phyloP scores from a whole-genome alignment of 2,329 filamentous ascomycete genomes.

The Diaporthe vaccinii region DNA sequence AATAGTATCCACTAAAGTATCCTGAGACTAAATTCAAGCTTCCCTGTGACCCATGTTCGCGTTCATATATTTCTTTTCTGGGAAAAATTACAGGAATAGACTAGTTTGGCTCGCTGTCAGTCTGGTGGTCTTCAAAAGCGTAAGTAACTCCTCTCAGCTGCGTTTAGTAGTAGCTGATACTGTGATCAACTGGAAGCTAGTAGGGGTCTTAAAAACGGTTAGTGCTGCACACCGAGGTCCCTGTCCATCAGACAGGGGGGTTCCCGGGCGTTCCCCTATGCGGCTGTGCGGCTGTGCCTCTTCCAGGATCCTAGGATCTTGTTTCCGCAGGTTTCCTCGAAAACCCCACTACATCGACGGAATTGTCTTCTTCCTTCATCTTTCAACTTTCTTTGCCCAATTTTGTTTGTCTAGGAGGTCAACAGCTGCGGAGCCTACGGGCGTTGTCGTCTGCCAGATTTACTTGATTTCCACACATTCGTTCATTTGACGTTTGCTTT shows the following conservation, averaged over 20 bases:
- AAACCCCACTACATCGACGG: constrained; percentile 2
- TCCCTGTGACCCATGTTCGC: too few species aligned
- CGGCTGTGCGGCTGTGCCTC: constrained; percentile 6
- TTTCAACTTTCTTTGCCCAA: background rate
- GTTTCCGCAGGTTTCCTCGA: background rate
- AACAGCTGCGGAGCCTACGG: background rate
- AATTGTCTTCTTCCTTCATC: background rate
- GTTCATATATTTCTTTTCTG: too few species aligned
- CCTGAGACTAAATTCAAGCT: too few species aligned
- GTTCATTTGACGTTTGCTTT: background rate
- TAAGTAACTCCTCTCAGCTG: too few species aligned
- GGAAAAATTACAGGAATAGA: too few species aligned
- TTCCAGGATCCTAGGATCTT: constrained; percentile 13
- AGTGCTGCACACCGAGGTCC: background rate
- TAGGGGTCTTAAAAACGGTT: background rate
- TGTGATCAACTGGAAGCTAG: background rate
- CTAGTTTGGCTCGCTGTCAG: too few species aligned
- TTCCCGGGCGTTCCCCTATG: background rate
- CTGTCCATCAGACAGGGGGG: background rate
- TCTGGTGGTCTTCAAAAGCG: too few species aligned
- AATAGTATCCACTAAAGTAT: too few species aligned
- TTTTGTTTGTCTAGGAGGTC: background rate
- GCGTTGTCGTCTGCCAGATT: background rate
- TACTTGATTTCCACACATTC: background rate
- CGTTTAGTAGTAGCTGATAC: background rate